Conservation (phyloP, 225 moss, liverwort and hornwort genomes). For the Physcomitrellopsis africana region DNA sequence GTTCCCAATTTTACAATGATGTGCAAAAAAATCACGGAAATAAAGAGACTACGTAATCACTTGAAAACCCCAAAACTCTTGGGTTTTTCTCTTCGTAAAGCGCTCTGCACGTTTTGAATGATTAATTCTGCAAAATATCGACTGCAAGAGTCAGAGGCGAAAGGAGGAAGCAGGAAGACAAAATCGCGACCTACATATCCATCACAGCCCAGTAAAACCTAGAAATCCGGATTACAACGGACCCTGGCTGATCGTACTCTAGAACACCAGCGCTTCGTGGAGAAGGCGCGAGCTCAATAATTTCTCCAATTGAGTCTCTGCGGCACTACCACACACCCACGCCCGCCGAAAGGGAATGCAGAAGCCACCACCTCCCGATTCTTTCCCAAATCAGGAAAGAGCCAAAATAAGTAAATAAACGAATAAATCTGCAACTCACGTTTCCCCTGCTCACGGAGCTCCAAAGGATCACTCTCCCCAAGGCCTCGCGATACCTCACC, state of each 20-base stretch:
- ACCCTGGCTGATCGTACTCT: background rate
- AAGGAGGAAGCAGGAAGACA: background rate
- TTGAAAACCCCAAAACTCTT: constrained; percentile 20
- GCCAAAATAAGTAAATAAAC: too few species aligned
- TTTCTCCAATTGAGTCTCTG: too few species aligned
- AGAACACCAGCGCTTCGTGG: background rate
- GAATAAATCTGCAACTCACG: too few species aligned
- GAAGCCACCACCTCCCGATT: too few species aligned
- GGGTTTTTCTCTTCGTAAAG: background rate
- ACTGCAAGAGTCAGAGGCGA: background rate
- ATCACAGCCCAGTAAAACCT: constrained; percentile 25
- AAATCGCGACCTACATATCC: background rate
- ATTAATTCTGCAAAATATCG: background rate
- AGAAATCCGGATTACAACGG: constrained; percentile 17
- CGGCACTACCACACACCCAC: too few species aligned
- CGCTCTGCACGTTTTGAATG: background rate
- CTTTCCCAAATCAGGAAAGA: too few species aligned
- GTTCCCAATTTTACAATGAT: background rate
- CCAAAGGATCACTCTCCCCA: too few species aligned
- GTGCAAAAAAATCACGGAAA: background rate
- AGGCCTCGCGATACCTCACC: too few species aligned
- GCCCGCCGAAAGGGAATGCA: too few species aligned
- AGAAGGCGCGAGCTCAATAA: constrained; percentile 12
- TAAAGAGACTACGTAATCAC: background rate
- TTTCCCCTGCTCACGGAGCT: too few species aligned